A percentile compares a stretch with the other conserved stretches of the same genome.
Evolutionary conservation across 805 yeast genomes (phyloP).

Genomic region (Candida maesae): DNA sequence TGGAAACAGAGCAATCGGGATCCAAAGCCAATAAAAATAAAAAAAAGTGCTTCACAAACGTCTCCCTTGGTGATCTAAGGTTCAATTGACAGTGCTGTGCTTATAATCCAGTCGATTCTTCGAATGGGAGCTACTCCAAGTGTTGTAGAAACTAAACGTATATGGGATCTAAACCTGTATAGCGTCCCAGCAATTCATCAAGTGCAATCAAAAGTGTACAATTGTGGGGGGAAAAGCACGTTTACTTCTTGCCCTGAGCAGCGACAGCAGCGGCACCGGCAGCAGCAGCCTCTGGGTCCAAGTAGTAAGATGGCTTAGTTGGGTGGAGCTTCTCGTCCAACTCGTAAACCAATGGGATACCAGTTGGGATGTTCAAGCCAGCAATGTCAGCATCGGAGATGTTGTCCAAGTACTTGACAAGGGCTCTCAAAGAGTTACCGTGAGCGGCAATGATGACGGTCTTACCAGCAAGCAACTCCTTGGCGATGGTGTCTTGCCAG

Average conservation of each 20-base stretch:
- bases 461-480: constrained; percentile 80
- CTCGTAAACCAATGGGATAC: constrained; percentile 97
- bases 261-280: constrained; percentile 99
- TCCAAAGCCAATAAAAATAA: too few species aligned
- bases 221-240: too few species aligned
- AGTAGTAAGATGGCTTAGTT: constrained; percentile 89
- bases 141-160: too few species aligned
- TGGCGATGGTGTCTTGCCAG: constrained; percentile 91
- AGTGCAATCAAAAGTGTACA: too few species aligned
- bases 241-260: constrained; percentile 74
- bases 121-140: too few species aligned
- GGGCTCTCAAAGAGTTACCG: constrained; percentile 97
- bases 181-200: too few species aligned
- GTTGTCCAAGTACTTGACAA: constrained; percentile 92
- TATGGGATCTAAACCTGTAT: neutral
- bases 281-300: constrained; percentile 99
- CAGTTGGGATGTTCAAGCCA: constrained; percentile 95
- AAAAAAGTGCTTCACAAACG: too few species aligned
- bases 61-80: too few species aligned
- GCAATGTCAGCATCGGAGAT: constrained; percentile 92
- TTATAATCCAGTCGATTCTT: too few species aligned
- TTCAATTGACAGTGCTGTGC: too few species aligned
- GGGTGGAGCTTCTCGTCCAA: constrained; percentile 85
- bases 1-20: too few species aligned
- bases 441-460: constrained; percentile 94